Evolutionary conservation across 148 eudicot genomes (phyloP).

Genomic region (Fagopyrum tataricum): DNA sequence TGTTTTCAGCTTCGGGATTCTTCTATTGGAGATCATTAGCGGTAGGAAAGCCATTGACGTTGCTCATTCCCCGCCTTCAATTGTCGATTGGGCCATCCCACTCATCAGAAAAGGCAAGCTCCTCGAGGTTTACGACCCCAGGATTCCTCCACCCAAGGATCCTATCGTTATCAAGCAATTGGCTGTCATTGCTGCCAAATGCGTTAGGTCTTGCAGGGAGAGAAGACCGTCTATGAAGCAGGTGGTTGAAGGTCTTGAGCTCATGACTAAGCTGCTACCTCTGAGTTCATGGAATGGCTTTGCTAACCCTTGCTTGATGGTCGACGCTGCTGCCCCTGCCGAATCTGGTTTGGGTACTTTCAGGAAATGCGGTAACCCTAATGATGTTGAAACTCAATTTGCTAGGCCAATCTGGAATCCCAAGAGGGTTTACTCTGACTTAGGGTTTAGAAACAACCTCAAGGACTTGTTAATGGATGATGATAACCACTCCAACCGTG

Average conservation of each 20-base stretch:
- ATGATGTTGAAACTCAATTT: slow-evolving; percentile 22
- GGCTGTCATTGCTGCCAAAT: slow-evolving; percentile 79
- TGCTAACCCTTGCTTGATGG: slow-evolving; percentile 83
- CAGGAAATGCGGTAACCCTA: slow-evolving; percentile 28
- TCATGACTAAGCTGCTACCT: slow-evolving; percentile 57
- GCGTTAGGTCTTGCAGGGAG: slow-evolving; percentile 83
- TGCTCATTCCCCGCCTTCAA: slow-evolving; percentile 77
- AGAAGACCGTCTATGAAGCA: slow-evolving; percentile 84
- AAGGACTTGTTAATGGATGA: slow-evolving; percentile 66
- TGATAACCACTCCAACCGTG: slow-evolving; percentile 9
- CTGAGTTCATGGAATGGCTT: slow-evolving; percentile 65
- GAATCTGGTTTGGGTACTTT: slow-evolving; percentile 21
- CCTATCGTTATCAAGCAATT: slow-evolving; percentile 59
- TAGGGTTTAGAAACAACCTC: slow-evolving; percentile 73
- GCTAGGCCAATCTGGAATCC: slow-evolving; percentile 34
- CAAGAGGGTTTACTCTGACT: slow-evolving; percentile 72
- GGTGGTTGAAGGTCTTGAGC: slow-evolving; percentile 49
- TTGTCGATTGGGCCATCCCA: slow-evolving; percentile 96
- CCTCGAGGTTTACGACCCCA: slow-evolving; percentile 56
- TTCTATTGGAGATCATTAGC: slow-evolving; percentile 81
- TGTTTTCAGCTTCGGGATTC: slow-evolving; percentile 88
- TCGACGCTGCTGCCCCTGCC: slow-evolving; percentile 36
- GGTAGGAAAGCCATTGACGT: slow-evolving; percentile 92
- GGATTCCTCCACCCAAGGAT: slow-evolving; percentile 70
- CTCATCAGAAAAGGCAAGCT: slow-evolving; percentile 66